Evolutionary conservation across 345 rosid species (phyloP), one percentile per base, ranked within the genome.

Genomic region (Acer negundo): DNA sequence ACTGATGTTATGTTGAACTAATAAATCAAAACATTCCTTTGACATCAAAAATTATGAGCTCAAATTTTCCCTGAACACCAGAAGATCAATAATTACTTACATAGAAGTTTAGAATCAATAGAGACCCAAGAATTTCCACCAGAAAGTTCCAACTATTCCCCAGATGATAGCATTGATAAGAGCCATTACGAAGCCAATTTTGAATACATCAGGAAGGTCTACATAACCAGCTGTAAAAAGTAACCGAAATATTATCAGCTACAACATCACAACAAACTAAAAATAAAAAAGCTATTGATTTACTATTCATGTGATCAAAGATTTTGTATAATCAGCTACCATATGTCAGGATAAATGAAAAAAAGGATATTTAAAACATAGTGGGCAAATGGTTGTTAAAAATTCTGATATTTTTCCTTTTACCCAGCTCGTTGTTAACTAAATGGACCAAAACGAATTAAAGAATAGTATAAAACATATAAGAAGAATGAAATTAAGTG

Each of bases 71-170:
- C 63, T 17, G 47, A 68, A 63, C 69, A 62, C 46, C 69, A 23
- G 69, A 69, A 44, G 62, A 65, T 68, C 77, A 71, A 13, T 24
- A 66, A 19, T 42, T 66, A 79, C 82, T 84, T 73, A 70, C 80
- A 76, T n/a, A 40, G 68, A 19, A 73, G 17, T 24, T 46, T 13
- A 42, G 71, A 62, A 68, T 89, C 84, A 96, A 79, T 92, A 96
- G 76, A 96, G 95, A 67, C 98, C 98, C 88, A 96, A 89, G 84
- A 92, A 83, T 85, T 96, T 96, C 99, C 98, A 96, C 99, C 99
- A 96, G 85, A 89, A 87, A 67, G 91, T 67, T 78, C 95, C 98
- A 38, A 90, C 95, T 0, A 86, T 92, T 79, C 86, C 98, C 99
- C 99, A 96, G 69, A 91, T 84, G 75, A 79, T 44, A 55, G 89